These are phyloP conservation scores for Leccinum truebloodii DNA, from an alignment of 768 basidiomycete genomes.

Conservation along the genomic window DNA sequence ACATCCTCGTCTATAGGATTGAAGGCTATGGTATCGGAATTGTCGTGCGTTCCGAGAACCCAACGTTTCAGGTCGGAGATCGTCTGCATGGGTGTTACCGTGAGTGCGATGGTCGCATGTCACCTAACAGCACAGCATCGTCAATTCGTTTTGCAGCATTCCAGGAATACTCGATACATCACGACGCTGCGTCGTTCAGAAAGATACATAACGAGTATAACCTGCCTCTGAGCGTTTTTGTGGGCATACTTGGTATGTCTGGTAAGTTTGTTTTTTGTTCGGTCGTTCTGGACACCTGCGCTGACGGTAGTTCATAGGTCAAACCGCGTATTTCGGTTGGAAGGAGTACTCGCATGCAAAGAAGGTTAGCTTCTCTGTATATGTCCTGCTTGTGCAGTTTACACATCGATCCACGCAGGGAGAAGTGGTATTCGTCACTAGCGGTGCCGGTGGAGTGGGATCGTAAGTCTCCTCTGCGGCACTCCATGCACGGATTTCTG, in stretches of 20 bases:
- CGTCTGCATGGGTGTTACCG: slow-evolving; percentile 27
- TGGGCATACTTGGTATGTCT: slow-evolving; percentile 33
- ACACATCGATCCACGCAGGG: slow-evolving; percentile 33
- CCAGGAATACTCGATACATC: slow-evolving; percentile 18
- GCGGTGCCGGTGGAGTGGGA: slow-evolving; percentile 55
- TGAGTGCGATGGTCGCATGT: slow-evolving; percentile 13
- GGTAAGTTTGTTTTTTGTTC: background rate
- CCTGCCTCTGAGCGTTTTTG: slow-evolving; percentile 30
- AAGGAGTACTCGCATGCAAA: slow-evolving; percentile 19
- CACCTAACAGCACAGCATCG: background rate
- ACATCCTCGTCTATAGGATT: background rate
- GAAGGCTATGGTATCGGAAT: slow-evolving; percentile 41
- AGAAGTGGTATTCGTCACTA: slow-evolving; percentile 50
- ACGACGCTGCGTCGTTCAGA: background rate
- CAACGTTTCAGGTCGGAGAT: slow-evolving; percentile 15
- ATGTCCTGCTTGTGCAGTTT: background rate
- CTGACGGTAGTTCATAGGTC: slow-evolving; percentile 13
- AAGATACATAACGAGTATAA: slow-evolving; percentile 29
- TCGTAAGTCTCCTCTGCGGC: slow-evolving; percentile 40
- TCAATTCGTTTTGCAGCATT: slow-evolving; percentile 32
- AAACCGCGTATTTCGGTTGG: slow-evolving; percentile 20
- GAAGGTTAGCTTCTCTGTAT: slow-evolving; percentile 21
- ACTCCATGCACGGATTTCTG: background rate
- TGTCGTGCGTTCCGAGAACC: slow-evolving; percentile 19
- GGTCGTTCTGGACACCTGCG: slow-evolving; percentile 8